A percentile compares a stretch with the other conserved stretches of the same genome.
These are phyloP conservation scores for Ceratobasidium sp. DNA, from an alignment of 1,284 basidiomycete genomes.

Conservation along the genomic window DNA sequence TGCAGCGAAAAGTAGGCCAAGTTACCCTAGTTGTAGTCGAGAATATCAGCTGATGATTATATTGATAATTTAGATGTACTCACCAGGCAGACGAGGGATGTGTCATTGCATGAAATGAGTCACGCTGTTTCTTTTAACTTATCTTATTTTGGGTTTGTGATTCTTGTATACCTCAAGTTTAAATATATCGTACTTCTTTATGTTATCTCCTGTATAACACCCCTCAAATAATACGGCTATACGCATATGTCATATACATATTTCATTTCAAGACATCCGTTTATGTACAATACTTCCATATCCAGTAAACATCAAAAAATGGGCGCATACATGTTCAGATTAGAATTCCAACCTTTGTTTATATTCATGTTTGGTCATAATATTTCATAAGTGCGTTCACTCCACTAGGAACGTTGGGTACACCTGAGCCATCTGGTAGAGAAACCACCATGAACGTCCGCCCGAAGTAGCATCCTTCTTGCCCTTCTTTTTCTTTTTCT, in stretches of 20 bases:
- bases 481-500: constrained; percentile 39
- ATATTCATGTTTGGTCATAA: background rate
- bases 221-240: background rate
- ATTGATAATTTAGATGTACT: too few species aligned
- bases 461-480: constrained; percentile 19
- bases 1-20: constrained; percentile 38
- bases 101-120: constrained; percentile 7
- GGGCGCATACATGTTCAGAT: constrained; percentile 19
- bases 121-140: background rate
- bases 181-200: background rate
- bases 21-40: too few species aligned
- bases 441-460: constrained; percentile 39
- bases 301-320: constrained; percentile 1
- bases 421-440: constrained; percentile 34
- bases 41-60: too few species aligned
- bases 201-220: too few species aligned
- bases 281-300: too few species aligned
- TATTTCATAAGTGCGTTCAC: background rate
- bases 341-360: background rate
- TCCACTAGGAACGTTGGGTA: constrained; percentile 32
- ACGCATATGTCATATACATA: background rate
- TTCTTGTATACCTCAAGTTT: background rate
- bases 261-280: constrained; percentile 20
- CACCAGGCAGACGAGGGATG: background rate
- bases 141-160: background rate